A percentile compares a stretch with the other conserved stretches of the same genome.
Conservation (phyloP, 2,329 filamentous ascomycete species). For the Apiospora marii region DNA sequence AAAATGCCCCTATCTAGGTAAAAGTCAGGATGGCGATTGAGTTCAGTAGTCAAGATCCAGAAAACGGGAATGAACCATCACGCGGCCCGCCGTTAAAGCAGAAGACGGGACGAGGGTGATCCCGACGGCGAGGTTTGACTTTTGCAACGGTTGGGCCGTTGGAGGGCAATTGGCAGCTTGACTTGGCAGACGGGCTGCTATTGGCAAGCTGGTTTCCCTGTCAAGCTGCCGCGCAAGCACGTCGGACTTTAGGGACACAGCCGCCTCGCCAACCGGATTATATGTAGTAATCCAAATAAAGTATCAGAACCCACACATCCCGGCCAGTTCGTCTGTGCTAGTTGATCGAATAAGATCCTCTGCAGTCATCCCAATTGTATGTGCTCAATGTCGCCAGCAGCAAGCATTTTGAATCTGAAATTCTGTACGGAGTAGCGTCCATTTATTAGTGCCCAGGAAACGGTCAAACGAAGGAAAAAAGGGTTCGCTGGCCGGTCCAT, state of each 20-base stretch:
- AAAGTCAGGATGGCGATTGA: neutral
- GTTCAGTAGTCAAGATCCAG: neutral
- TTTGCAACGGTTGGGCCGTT: neutral
- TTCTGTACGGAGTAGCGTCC: no score
- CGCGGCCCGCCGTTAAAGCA: neutral
- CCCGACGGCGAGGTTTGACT: conserved; percentile 11
- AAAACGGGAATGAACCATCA: neutral
- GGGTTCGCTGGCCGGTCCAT: neutral
- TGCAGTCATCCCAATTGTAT: neutral
- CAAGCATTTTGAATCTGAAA: no score
- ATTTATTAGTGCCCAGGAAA: neutral
- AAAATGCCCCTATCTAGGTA: neutral
- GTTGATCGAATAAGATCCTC: neutral
- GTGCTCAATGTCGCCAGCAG: no score
- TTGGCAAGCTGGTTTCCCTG: neutral
- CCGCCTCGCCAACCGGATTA: neutral
- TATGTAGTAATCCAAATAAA: neutral
- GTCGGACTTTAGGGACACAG: conserved; percentile 1
- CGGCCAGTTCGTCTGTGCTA: neutral
- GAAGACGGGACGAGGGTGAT: conserved; percentile 13
- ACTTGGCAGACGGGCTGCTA: neutral
- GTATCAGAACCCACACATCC: neutral
- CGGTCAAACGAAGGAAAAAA: neutral
- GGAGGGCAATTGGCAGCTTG: neutral
- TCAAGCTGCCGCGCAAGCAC: neutral